Percentiles rank a stretch among this genome's conserved stretches.
Conservation (phyloP, 2,329 filamentous ascomycete genomes). For the Cercospora beticola region DNA sequence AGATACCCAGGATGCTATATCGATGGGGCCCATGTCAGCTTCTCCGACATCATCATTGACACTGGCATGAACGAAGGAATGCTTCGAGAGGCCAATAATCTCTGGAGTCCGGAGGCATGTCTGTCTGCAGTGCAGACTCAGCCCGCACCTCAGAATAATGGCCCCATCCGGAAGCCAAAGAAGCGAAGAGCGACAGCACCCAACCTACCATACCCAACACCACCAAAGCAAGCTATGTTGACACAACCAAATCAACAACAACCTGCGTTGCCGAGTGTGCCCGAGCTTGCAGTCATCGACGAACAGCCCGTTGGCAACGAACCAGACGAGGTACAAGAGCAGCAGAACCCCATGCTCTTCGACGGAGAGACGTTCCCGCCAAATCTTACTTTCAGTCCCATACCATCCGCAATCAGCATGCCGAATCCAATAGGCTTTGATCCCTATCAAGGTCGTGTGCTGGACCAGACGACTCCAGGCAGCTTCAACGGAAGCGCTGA, state of each 20-base stretch:
- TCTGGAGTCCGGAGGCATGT: constrained; percentile 3
- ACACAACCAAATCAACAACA: constrained; percentile 16
- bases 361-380: constrained; percentile 43
- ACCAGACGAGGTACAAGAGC: constrained; percentile 11
- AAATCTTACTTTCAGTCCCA: constrained; percentile 39
- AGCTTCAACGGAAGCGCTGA: constrained; percentile 43
- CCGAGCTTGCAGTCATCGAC: constrained; percentile 13
- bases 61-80: constrained; percentile 7
- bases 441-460: constrained; percentile 23
- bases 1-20: constrained; percentile 72
- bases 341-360: constrained; percentile 28
- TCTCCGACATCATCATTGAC: constrained; percentile 59
- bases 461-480: constrained; percentile 48
- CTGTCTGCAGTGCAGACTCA: constrained; percentile 16
- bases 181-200: constrained; percentile 30
- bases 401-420: constrained; percentile 20
- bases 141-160: not conserved
- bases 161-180: constrained; percentile 20
- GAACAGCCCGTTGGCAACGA: constrained; percentile 8
- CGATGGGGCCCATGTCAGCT: constrained; percentile 71
- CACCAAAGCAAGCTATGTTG: constrained; percentile 16
- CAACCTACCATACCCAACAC: constrained; percentile 28
- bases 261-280: not conserved
- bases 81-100: not conserved
- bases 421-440: constrained; percentile 21